Percentiles rank a stretch among this genome's conserved stretches.
Evolutionary conservation across 352 stramenopile species (phyloP).

Genomic region (Pythium chondricola): DNA sequence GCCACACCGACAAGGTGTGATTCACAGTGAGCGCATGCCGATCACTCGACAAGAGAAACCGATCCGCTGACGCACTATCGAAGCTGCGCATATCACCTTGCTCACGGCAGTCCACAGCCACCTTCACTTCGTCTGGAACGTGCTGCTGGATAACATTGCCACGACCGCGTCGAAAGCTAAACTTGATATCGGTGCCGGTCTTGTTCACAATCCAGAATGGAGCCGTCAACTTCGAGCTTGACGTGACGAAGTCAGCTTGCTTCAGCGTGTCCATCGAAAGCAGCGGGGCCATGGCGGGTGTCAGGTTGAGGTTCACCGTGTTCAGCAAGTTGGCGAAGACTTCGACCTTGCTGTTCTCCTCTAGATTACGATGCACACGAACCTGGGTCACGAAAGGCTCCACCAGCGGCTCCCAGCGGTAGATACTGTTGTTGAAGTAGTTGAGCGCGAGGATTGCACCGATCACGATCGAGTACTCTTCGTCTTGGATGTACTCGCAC

Average conservation of each 20-base stretch:
- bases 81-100: conserved; percentile 86
- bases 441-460: conserved; percentile 78
- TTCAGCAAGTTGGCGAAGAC: conserved; percentile 79
- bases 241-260: conserved; percentile 83
- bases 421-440: conserved; percentile 91
- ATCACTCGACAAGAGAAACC: conserved; percentile 66
- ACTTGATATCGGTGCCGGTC: conserved; percentile 75
- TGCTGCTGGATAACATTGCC: conserved; percentile 76
- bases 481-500: conserved; percentile 83
- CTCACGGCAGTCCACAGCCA: conserved; percentile 81
- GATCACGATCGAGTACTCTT: conserved; percentile 75
- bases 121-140: conserved; percentile 53
- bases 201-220: conserved; percentile 90
- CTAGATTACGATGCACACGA: conserved; percentile 56
- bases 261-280: conserved; percentile 73
- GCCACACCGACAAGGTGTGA: conserved; percentile 82
- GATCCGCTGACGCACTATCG: conserved; percentile 71
- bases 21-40: conserved; percentile 76
- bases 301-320: conserved; percentile 86
- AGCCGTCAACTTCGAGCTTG: conserved; percentile 76
- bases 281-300: conserved; percentile 79
- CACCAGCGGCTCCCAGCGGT: conserved; percentile 82
- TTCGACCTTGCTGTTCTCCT: conserved; percentile 69
- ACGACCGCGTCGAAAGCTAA: conserved; percentile 79
- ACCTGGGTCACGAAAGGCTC: conserved; percentile 81